Conservation (phyloP, 2,329 filamentous ascomycete species). For the Colletotrichum phormii region DNA sequence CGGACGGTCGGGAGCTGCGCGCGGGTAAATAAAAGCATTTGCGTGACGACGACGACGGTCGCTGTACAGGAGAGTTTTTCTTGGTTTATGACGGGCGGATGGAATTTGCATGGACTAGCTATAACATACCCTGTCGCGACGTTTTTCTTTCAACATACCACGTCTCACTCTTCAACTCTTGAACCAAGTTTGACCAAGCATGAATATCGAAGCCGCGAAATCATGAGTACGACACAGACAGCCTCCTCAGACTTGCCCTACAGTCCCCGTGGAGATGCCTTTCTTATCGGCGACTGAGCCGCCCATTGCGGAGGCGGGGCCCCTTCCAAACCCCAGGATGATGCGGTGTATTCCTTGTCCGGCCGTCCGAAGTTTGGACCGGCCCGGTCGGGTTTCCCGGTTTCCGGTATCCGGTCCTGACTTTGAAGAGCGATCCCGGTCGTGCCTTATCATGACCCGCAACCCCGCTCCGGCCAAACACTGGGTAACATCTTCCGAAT, state of each 20-base stretch:
- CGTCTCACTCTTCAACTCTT: not conserved
- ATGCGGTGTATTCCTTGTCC: not conserved
- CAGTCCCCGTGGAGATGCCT: not conserved
- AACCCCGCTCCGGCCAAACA: slow-evolving; percentile 24
- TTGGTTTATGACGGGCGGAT: slow-evolving; percentile 31
- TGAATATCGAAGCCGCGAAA: not conserved
- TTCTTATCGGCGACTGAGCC: not conserved
- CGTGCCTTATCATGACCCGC: slow-evolving; percentile 31
- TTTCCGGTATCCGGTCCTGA: slow-evolving; percentile 30
- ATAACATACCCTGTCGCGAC: slow-evolving; percentile 37
- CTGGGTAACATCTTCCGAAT: not conserved
- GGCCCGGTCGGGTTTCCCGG: slow-evolving; percentile 19
- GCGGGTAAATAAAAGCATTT: slow-evolving; percentile 35
- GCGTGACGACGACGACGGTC: slow-evolving; percentile 21
- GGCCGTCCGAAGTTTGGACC: slow-evolving; percentile 18
- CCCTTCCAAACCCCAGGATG: not conserved
- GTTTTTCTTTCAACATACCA: slow-evolving; percentile 31
- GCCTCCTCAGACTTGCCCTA: not conserved
- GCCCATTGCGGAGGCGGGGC: not conserved
- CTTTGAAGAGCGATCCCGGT: slow-evolving; percentile 26
- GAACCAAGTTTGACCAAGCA: not conserved
- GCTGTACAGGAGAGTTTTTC: slow-evolving; percentile 23
- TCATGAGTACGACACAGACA: not conserved
- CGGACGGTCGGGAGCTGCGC: not conserved
- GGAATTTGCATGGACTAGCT: slow-evolving; percentile 32